A percentile compares a stretch with the other conserved stretches of the same genome.
phyloP scores from a whole-genome alignment of 495 filamentous ascomycete species.

The Talaromyces thailandensis region DNA sequence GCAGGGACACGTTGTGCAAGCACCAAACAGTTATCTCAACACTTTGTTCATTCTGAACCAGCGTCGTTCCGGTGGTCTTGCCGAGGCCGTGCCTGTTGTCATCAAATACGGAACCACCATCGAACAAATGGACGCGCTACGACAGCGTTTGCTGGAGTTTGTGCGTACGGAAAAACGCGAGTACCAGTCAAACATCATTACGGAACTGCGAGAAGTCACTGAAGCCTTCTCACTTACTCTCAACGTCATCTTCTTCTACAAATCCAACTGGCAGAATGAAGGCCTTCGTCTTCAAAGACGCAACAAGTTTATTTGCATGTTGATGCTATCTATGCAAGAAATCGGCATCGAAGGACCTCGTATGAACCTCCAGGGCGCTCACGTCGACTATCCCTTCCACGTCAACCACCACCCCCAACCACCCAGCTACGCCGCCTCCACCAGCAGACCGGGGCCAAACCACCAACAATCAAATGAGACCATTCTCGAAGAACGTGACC shows the following conservation, averaged over 20 bases:
- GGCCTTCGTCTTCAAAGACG: constrained; percentile 78
- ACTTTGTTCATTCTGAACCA: constrained; percentile 92
- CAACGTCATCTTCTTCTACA: constrained; percentile 97
- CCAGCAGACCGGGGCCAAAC: background rate
- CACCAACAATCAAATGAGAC: constrained; percentile 4
- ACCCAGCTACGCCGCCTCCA: constrained; percentile 12
- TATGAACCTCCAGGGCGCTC: constrained; percentile 62
- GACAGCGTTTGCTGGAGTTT: constrained; percentile 75
- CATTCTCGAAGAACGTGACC: constrained; percentile 8
- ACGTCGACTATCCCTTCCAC: constrained; percentile 51
- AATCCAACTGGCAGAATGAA: constrained; percentile 91
- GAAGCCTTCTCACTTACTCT: constrained; percentile 68
- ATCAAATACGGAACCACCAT: constrained; percentile 87
- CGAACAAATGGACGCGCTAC: constrained; percentile 77
- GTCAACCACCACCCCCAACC: constrained; percentile 29
- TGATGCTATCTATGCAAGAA: constrained; percentile 81
- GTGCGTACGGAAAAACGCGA: constrained; percentile 82
- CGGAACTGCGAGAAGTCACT: constrained; percentile 64
- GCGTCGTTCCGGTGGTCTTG: constrained; percentile 77
- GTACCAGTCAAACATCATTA: constrained; percentile 83
- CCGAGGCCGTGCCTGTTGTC: constrained; percentile 75
- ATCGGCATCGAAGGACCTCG: constrained; percentile 84
- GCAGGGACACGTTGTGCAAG: constrained; percentile 92
- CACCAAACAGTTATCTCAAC: constrained; percentile 89
- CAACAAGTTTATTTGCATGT: constrained; percentile 90